Percentiles rank a stretch among this genome's conserved stretches.
These are phyloP conservation scores for Sugiyamaella lignohabitans DNA, from an alignment of 805 yeast species.

Conservation along the genomic window DNA sequence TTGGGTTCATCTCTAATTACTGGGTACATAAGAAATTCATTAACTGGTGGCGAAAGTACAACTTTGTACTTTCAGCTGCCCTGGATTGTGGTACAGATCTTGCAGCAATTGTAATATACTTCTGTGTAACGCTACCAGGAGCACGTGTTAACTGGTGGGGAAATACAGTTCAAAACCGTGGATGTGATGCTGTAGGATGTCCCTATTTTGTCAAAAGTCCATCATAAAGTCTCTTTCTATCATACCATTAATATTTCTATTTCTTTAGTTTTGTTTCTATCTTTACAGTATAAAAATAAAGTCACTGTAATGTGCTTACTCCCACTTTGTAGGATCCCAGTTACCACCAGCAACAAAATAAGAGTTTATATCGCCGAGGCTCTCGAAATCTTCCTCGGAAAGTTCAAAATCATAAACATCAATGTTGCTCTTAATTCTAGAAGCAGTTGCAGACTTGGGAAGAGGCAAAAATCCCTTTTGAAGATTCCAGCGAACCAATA, in stretches of 20 bases:
- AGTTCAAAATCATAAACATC: conserved; percentile 45
- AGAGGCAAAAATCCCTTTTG: conserved; percentile 54
- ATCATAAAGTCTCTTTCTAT: no score
- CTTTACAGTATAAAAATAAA: no score
- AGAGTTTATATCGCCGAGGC: conserved; percentile 25
- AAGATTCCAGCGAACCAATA: conserved; percentile 44
- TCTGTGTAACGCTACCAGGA: conserved; percentile 25
- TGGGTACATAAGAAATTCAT: conserved; percentile 42
- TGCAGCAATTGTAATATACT: conserved; percentile 47
- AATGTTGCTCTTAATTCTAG: conserved; percentile 52
- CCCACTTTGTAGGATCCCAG: conserved; percentile 33
- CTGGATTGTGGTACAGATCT: conserved; percentile 58
- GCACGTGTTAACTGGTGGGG: conserved; percentile 8
- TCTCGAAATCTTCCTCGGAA: conserved; percentile 24
- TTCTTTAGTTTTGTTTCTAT: no score
- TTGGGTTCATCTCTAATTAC: conserved; percentile 48
- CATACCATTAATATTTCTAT: no score
- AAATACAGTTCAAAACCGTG: not conserved
- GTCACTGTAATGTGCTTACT: no score
- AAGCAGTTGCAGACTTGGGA: conserved; percentile 59
- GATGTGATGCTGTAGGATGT: conserved; percentile 12
- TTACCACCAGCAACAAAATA: conserved; percentile 27
- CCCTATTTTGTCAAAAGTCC: not conserved
- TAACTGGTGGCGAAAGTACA: conserved; percentile 62
- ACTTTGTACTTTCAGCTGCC: conserved; percentile 54